These are phyloP conservation scores for Ceratobasidium theobromae DNA, from an alignment of 1,284 basidiomycete species.

Conservation along the genomic window DNA sequence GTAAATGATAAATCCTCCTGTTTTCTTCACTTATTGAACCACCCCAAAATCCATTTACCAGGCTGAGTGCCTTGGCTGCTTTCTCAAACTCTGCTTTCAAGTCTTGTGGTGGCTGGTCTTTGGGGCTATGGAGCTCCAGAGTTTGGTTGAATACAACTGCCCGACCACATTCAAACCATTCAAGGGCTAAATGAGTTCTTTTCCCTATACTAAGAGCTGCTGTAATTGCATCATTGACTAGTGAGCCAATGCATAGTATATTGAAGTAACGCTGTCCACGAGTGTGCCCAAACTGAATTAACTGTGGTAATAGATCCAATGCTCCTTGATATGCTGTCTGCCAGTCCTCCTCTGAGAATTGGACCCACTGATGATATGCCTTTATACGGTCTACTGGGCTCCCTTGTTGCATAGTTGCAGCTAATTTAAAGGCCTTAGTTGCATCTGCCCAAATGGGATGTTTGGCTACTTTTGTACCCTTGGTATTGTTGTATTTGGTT, in stretches of 20 bases:
- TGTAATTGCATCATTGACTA: background rate
- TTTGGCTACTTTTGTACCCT: too few species aligned
- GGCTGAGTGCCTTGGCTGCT: too few species aligned
- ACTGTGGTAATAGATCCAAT: background rate
- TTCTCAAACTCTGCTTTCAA: too few species aligned
- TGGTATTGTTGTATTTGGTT: too few species aligned
- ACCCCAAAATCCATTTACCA: background rate
- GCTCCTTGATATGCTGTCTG: background rate
- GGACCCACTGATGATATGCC: too few species aligned
- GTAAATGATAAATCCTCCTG: too few species aligned
- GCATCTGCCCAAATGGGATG: too few species aligned
- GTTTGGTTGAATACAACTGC: background rate
- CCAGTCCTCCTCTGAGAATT: too few species aligned
- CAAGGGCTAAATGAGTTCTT: background rate
- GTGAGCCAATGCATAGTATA: background rate
- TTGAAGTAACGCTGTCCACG: background rate
- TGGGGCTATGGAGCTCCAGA: background rate
- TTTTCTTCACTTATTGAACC: too few species aligned
- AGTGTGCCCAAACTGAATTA: background rate
- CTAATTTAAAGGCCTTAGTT: too few species aligned
- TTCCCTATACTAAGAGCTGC: background rate
- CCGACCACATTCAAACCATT: background rate
- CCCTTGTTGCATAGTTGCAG: too few species aligned
- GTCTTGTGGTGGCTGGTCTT: background rate
- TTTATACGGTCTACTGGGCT: too few species aligned